Evolutionary conservation across 139 green algal species (phyloP).

Genomic region (Edaphochlamys debaryana): DNA sequence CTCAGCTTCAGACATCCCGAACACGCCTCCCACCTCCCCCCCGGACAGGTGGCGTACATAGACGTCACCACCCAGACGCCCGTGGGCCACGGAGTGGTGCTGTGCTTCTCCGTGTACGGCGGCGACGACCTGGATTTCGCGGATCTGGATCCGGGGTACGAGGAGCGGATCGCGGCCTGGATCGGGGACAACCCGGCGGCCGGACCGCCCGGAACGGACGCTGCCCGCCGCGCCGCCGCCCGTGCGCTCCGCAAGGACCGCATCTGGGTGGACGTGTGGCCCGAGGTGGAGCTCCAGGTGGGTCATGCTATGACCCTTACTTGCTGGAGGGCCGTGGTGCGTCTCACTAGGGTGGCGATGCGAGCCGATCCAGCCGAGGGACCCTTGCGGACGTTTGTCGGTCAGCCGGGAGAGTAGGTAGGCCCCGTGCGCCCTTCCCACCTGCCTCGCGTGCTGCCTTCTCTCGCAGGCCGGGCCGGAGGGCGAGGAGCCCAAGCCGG

Average conservation of each 20-base stretch:
- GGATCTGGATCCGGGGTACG: neutral
- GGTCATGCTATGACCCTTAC: no score
- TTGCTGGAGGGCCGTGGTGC: no score
- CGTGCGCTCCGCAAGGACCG: constrained; percentile 23
- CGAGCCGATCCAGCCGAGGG: no score
- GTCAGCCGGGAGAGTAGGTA: no score
- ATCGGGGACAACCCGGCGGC: neutral
- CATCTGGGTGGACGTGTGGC: constrained; percentile 87
- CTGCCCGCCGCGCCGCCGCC: neutral
- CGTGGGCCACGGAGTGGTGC: constrained; percentile 90
- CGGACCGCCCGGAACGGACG: neutral
- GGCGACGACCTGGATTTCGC: constrained; percentile 58
- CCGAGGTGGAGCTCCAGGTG: constrained; percentile 47
- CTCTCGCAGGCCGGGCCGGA: no score
- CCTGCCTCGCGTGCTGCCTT: no score
- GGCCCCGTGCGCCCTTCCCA: no score
- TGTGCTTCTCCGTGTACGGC: constrained; percentile 91
- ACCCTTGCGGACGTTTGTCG: no score
- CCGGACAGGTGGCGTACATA: constrained; percentile 67
- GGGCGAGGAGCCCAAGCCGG: no score
- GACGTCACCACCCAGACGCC: constrained; percentile 90
- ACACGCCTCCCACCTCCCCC: neutral
- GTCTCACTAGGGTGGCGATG: no score
- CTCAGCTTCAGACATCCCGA: neutral
- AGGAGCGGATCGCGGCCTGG: neutral